Base-by-base conservation (phyloP, 1,284 basidiomycete species). In the Naganishia sp. region DNA sequence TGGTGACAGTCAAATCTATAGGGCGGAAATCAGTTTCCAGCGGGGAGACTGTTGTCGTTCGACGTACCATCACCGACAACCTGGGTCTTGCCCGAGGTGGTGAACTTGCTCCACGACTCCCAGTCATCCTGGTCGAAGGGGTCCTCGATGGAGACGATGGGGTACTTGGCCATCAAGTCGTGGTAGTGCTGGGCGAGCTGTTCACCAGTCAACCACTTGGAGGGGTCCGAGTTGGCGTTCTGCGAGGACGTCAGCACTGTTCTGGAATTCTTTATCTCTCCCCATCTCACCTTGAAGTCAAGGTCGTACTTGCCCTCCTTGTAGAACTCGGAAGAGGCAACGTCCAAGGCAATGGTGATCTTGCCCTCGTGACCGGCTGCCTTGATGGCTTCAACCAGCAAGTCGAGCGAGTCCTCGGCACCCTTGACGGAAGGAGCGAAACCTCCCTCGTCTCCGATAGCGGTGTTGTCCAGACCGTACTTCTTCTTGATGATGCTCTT, bases 71-170 rank as follows among this genome's bases (percentile, higher is more conserved):
- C 63, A 53, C 63, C 72, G 68, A 75, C 67, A 65, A 77, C 75
- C 70, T 81, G 93, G 77, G 92, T 89, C 31, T 84, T 84, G 74
- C 86, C 84, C 70, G 86, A 81, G 75, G 83, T 81, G 74, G 90
- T 95, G 83, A 97, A 92, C 84, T 94, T 88, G 52, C 87, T 84
- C 96, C 96, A 99, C 52, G 94, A 92, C 80, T 94, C 93, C 90
- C 93, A 98, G 84, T 98, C 95, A 80, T 99, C 96, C 85, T 99
- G 94, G 83, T 99, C 94, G 83, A 99, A 99, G 81, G 95, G 95
- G 82, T 99, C 95, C 42, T 99, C 95, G 77, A 99, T 90, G 64
- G 94, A 97, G 72, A 94, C 87, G 75, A 97, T 96, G 72, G 93
- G 93, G 85, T 97, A 97, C 82, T 94, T 90, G 81, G 92, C 84